A percentile compares a stretch with the other conserved stretches of the same genome.
phyloP scores from a whole-genome alignment of 495 filamentous ascomycete species.

The Glutinoglossum americanum region DNA sequence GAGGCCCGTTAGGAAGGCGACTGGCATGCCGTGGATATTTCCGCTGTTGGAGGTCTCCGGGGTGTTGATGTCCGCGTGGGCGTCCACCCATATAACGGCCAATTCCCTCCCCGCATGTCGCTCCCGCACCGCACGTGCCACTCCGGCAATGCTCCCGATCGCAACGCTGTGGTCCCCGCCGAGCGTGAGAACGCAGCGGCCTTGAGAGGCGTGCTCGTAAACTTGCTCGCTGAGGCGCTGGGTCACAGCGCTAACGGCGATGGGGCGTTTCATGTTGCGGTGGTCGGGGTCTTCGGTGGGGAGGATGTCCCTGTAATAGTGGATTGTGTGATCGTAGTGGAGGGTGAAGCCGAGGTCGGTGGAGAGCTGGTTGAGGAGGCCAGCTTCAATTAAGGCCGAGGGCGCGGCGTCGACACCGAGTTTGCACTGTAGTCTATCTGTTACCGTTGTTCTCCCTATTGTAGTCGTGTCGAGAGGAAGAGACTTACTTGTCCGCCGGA shows the following conservation, averaged over 20 bases:
- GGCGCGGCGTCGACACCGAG: conserved; percentile 83
- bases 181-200: conserved; percentile 76
- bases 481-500: conserved; percentile 79
- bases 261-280: conserved; percentile 83
- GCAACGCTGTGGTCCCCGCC: conserved; percentile 95
- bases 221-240: conserved; percentile 58
- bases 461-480: not conserved
- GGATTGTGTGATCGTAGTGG: conserved; percentile 62
- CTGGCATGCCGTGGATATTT: conserved; percentile 97
- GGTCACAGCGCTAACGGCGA: conserved; percentile 75
- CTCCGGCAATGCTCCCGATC: conserved; percentile 75
- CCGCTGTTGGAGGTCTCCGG: conserved; percentile 77
- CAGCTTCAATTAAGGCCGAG: conserved; percentile 70
- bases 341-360: conserved; percentile 76
- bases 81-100: conserved; percentile 96
- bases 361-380: conserved; percentile 63
- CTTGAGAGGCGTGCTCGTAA: conserved; percentile 66
- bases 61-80: conserved; percentile 92
- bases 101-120: conserved; percentile 50
- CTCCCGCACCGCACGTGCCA: conserved; percentile 66
- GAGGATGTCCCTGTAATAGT: conserved; percentile 59
- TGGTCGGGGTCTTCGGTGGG: conserved; percentile 54
- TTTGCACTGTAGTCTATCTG: conserved; percentile 41
- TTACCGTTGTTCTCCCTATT: not conserved
- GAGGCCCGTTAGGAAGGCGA: conserved; percentile 74